These are phyloP conservation scores for Caryopteris hybrid DNA, from an alignment of 305 asterid genomes.

Conservation along the genomic window DNA sequence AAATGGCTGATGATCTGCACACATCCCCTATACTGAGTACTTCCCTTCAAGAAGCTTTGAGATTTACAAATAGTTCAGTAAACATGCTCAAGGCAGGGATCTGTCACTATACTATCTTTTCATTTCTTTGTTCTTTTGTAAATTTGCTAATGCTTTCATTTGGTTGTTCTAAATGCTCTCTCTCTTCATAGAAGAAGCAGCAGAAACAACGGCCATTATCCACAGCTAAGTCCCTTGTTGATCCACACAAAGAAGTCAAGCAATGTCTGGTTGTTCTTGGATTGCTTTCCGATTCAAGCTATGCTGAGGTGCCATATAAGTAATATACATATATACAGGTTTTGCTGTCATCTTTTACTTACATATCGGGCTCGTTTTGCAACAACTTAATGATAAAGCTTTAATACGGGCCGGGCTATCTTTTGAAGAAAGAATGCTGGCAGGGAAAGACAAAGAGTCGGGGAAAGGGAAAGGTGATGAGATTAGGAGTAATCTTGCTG, in stretches of 20 bases:
- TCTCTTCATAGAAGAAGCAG: conserved; percentile 63
- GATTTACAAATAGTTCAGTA: conserved; percentile 43
- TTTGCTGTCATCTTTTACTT: not conserved
- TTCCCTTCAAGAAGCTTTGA: conserved; percentile 55
- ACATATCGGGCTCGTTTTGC: conserved; percentile 30
- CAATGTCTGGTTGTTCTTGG: conserved; percentile 59
- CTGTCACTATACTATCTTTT: not conserved
- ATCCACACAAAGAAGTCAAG: conserved; percentile 49
- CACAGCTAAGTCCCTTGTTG: conserved; percentile 35
- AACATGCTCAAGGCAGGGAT: conserved; percentile 54
- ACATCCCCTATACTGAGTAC: conserved; percentile 60
- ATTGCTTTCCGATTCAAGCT: conserved; percentile 52
- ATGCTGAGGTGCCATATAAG: conserved; percentile 50
- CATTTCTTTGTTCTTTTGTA: not conserved
- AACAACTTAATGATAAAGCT: conserved; percentile 74
- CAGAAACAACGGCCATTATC: conserved; percentile 48
- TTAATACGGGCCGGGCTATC: conserved; percentile 50
- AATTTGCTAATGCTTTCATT: too few relatives aligned
- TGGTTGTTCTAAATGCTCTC: too few relatives aligned
- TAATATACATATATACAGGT: too few relatives aligned
- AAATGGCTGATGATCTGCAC: conserved; percentile 78
- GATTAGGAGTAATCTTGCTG: conserved; percentile 56
- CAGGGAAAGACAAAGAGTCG: conserved; percentile 58
- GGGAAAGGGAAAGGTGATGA: conserved; percentile 64
- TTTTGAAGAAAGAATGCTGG: conserved; percentile 58